Conservation (phyloP, 371 early-diverging fungal species). For the Mucor irregularis region DNA sequence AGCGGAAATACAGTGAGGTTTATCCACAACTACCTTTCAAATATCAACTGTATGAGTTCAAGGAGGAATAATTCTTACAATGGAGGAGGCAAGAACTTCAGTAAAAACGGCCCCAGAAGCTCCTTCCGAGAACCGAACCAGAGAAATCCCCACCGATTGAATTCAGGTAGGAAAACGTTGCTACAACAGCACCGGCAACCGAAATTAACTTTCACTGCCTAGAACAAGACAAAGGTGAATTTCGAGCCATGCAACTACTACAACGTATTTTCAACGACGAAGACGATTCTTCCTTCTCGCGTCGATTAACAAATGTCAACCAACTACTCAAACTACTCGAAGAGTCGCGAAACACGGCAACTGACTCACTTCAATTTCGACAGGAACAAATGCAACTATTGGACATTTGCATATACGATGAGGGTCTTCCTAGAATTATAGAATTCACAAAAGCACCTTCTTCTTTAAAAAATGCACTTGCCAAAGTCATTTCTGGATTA, state of each 20-base stretch:
- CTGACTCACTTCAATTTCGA: slow-evolving; percentile 28
- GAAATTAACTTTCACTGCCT: not conserved
- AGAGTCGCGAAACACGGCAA: slow-evolving; percentile 22
- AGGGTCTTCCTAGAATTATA: slow-evolving; percentile 28
- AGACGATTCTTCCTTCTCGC: slow-evolving; percentile 26
- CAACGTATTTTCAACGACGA: slow-evolving; percentile 31
- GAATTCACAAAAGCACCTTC: slow-evolving; percentile 30
- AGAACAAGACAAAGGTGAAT: slow-evolving; percentile 10
- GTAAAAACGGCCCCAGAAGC: slow-evolving; percentile 4
- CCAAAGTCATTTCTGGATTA: slow-evolving; percentile 25
- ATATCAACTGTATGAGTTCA: slow-evolving; percentile 12
- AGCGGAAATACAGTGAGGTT: too few species aligned
- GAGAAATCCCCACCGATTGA: not conserved
- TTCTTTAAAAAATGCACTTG: slow-evolving; percentile 11
- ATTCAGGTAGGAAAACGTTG: not conserved
- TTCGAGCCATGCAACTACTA: slow-evolving; percentile 30
- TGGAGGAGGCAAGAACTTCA: not conserved
- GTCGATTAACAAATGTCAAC: slow-evolving; percentile 24
- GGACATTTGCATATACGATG: slow-evolving; percentile 35
- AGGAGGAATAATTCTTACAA: slow-evolving; percentile 9
- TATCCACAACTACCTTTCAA: not conserved
- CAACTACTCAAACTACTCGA: slow-evolving; percentile 31
- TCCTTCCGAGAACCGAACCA: slow-evolving; percentile 11
- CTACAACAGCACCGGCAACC: too few species aligned
- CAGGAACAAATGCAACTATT: slow-evolving; percentile 39